phyloP scores from a whole-genome alignment of 2,329 filamentous ascomycete species.

The Claviceps monticola region DNA sequence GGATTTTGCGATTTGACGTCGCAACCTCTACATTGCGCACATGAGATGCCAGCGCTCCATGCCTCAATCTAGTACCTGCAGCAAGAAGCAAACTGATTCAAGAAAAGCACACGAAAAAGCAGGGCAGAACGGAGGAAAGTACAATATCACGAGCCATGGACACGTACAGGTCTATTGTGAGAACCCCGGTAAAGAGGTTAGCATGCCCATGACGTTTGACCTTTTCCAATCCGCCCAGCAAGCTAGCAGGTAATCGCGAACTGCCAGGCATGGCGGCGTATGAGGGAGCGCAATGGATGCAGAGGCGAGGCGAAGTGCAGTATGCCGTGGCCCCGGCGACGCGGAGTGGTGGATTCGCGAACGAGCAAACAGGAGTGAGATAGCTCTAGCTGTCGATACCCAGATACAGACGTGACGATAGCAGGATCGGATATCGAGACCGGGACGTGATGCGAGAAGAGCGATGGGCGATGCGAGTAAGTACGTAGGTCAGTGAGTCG shows the following conservation, averaged over 20 bases:
- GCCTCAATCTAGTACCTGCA: not conserved
- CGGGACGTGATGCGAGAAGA: too few relatives aligned
- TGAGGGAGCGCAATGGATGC: not conserved
- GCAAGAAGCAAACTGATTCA: not conserved
- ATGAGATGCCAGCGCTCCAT: not conserved
- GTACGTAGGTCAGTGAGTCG: too few relatives aligned
- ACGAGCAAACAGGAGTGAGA: too few relatives aligned
- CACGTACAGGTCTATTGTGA: conserved; percentile 57
- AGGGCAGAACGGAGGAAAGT: not conserved
- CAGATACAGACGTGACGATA: too few relatives aligned
- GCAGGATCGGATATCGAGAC: too few relatives aligned
- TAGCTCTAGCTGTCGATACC: too few relatives aligned
- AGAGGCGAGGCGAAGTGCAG: not conserved
- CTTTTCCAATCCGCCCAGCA: conserved; percentile 51
- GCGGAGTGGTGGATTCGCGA: too few relatives aligned
- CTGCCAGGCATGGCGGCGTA: conserved; percentile 43
- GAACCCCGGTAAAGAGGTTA: conserved; percentile 40
- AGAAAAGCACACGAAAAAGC: not conserved
- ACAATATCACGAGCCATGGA: not conserved
- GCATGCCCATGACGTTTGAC: conserved; percentile 44
- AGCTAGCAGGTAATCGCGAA: conserved; percentile 56
- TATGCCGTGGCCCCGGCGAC: too few relatives aligned
- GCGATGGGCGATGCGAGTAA: too few relatives aligned
- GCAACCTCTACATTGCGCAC: not conserved
- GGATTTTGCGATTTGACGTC: not conserved